A percentile compares a stretch with the other conserved stretches of the same genome.
phyloP scores from a whole-genome alignment of 345 rosid genomes.

The Syzygium aqueum region DNA sequence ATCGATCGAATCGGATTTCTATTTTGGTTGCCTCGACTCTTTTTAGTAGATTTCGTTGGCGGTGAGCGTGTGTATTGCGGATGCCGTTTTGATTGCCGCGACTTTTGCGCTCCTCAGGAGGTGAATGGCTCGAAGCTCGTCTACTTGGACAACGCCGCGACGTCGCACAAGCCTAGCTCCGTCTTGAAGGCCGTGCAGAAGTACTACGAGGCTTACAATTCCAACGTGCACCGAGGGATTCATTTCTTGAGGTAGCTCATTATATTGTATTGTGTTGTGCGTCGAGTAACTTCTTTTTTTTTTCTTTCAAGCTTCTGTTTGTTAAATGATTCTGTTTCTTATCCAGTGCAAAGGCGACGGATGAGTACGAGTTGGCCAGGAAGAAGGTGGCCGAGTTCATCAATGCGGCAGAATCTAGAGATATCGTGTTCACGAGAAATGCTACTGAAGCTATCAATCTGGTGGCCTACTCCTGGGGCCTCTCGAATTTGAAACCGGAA shows the following conservation, averaged over 20 bases:
- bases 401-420: slow-evolving; percentile 59
- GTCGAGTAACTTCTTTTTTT: not conserved
- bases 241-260: slow-evolving; percentile 59
- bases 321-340: not conserved
- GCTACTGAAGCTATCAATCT: slow-evolving; percentile 98
- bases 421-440: slow-evolving; percentile 86
- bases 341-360: slow-evolving; percentile 83
- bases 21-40: not conserved
- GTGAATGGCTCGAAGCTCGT: slow-evolving; percentile 79
- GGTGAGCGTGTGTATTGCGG: not conserved
- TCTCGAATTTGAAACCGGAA: slow-evolving; percentile 51
- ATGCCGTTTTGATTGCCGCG: not conserved
- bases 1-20: not conserved
- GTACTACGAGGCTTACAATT: slow-evolving; percentile 69
- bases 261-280: not conserved
- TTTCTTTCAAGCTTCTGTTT: not conserved
- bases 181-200: slow-evolving; percentile 66
- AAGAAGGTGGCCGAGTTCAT: slow-evolving; percentile 81
- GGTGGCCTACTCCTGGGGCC: slow-evolving; percentile 86
- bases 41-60: not conserved
- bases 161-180: slow-evolving; percentile 78
- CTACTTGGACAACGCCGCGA: slow-evolving; percentile 94
- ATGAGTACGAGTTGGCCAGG: slow-evolving; percentile 80
- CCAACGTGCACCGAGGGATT: slow-evolving; percentile 87
- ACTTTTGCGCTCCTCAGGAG: slow-evolving; percentile 28